Base-by-base conservation (phyloP, 257 asterid genomes). In the Ocimum tenuiflorum region DNA sequence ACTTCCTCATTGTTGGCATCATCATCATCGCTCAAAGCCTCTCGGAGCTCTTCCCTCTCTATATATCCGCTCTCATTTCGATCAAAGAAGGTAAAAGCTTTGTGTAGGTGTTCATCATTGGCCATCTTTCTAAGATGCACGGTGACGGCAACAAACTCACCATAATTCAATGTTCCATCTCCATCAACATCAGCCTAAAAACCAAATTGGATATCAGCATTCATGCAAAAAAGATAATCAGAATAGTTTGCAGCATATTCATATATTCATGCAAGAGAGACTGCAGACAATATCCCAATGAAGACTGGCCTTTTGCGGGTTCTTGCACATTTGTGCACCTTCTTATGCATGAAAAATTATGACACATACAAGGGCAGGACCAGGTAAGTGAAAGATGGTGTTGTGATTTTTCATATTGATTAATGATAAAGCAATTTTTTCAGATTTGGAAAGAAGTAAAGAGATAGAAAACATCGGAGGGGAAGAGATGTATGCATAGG, bases 71-170 rank as follows among this genome's bases (percentile, higher is more conserved):
- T 89, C 45, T 52, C 64, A 18, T 89, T 85, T 35, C 57, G 72
- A 62, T 89, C 96, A n/a, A 89, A 89, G 67, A 81, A 82, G 71
- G 82, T 66, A 59, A 89, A 89, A 3, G 96, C 94, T 80, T 83
- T 83, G 74, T 73, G 88, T 14, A 89, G 77, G 79, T 87, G 96
- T 62, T 87, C 96, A 46, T 87, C 96, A 57, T 83, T 87, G 24
- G 87, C 95, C 89, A 87, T 85, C 79, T 81, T 85, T 61, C 77
- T 77, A 3, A 89, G 75, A 75, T 89, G 91, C 60, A 89, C 88
- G 6, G 88, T 80, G n/a, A 89, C 82, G 33, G 88, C 94, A 46
- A 85, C 82, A 58, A 89, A 89, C 68, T 87, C 95, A 2, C 78
- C 81, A 63, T 82, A 87, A 51, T 82, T 87, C 73, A 89, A 62